A percentile compares a stretch with the other conserved stretches of the same genome.
phyloP scores from a whole-genome alignment of 2,329 filamentous ascomycete species.

The Hypoxylon sp. region DNA sequence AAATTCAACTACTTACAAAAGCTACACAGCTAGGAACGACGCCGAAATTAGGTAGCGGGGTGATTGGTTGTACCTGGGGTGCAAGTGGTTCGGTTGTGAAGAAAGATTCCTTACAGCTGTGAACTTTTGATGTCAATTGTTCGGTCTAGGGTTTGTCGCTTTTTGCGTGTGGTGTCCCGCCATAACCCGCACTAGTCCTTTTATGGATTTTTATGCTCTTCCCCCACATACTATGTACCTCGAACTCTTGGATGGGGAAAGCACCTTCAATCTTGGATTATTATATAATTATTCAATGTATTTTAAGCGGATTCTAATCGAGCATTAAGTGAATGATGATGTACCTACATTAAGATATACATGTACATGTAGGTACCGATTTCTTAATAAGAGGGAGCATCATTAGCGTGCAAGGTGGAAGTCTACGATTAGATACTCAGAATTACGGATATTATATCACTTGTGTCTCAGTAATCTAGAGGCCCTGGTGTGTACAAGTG shows the following conservation, averaged over 20 bases:
- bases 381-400: background rate
- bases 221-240: constrained; percentile 5
- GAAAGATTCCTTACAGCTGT: constrained; percentile 42
- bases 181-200: constrained; percentile 34
- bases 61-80: constrained; percentile 43
- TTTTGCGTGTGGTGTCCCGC: constrained; percentile 46
- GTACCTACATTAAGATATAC: background rate
- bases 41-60: constrained; percentile 40
- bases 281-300: constrained; percentile 7
- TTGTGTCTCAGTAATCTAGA: constrained; percentile 12
- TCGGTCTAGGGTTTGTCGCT: constrained; percentile 38
- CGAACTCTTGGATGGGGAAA: background rate
- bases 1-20: constrained; percentile 26
- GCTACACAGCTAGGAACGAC: constrained; percentile 27
- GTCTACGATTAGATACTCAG: background rate
- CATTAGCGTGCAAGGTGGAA: background rate
- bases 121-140: constrained; percentile 41
- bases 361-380: background rate
- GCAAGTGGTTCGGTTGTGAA: constrained; percentile 40
- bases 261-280: background rate
- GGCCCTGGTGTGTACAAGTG: background rate
- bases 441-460: constrained; percentile 9
- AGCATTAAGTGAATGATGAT: background rate
- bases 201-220: constrained; percentile 23
- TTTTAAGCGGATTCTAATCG: background rate